These are phyloP conservation scores for Tritrichomonas musculus DNA, from an alignment of 208 protist species.

Conservation along the genomic window DNA sequence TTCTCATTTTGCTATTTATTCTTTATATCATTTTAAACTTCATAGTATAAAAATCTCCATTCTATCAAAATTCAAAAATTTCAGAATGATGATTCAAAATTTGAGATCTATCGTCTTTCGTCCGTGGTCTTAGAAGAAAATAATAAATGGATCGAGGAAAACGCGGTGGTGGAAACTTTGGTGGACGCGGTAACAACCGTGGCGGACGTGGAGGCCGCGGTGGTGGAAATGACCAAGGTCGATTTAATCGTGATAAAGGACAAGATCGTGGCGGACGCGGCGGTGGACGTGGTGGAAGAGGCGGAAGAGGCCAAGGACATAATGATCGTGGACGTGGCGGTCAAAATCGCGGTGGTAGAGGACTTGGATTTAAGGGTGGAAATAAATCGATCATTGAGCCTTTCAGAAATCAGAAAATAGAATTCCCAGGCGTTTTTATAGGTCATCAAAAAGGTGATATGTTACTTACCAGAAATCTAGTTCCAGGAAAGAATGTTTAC, in stretches of 20 bases:
- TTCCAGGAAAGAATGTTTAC: conserved; percentile 96
- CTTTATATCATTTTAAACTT: too few species aligned
- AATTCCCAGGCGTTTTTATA: conserved; percentile 94
- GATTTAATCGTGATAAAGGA: conserved; percentile 30
- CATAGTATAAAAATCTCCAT: too few species aligned
- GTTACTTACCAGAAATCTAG: conserved; percentile 92
- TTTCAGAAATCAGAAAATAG: too few species aligned
- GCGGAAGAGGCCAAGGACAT: not conserved
- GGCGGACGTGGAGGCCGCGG: not conserved
- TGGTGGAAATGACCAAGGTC: not conserved
- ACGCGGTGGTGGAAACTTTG: too few species aligned
- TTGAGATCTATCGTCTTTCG: too few species aligned
- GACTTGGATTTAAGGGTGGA: conserved; percentile 55
- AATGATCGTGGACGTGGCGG: conserved; percentile 34
- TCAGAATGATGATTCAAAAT: too few species aligned
- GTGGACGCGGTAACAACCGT: too few species aligned
- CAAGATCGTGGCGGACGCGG: conserved; percentile 53
- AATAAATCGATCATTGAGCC: conserved; percentile 90
- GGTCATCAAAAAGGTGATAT: conserved; percentile 93
- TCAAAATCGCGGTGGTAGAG: conserved; percentile 57
- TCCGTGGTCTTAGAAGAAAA: too few species aligned
- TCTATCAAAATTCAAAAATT: too few species aligned
- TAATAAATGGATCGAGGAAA: too few species aligned
- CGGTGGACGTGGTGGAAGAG: conserved; percentile 35
- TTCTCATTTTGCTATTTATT: too few species aligned